Base-by-base conservation (phyloP, 805 yeast genomes). In the Metschnikowia shivogae region DNA sequence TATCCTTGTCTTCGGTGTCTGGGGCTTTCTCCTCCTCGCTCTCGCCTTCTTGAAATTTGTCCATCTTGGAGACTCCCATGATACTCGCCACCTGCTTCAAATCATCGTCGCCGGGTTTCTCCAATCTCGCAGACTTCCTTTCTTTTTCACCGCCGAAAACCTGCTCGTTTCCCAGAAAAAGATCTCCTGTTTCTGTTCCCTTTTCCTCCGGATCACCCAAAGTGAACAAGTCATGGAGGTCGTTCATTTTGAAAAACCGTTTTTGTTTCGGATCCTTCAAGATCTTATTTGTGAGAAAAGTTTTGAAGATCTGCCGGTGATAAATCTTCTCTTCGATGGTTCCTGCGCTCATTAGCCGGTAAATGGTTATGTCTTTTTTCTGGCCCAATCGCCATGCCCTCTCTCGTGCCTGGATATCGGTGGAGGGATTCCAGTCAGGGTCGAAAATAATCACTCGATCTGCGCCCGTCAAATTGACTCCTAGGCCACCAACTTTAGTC, bases 341-440 rank as follows among this genome's bases (percentile, higher is more conserved):
- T 0, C 98, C 97, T 1, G 97, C 89, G 36, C 89, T 86, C 87
- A 93, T 89, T 35, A 93, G 70, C 47, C 99, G 69, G 56, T 92
- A 93, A 30, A 92, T 90, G 6, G 89, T 80, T 7, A 92, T 97
- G 55, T 90, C 96, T 46, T 83, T 81, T 60, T 86, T 90, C 63
- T 92, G 99, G 1, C 99, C 99, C 50, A 92, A 73, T 52, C 99
- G 73, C 98, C 98, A 93, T 0, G 98, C 97, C 39, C 99, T 68
- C 62, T 92, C 99, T 48, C 98, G 73, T 0, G 99, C 99, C 64
- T 92, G 99, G 48, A 90, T 76, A 68, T 92, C 99, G 0, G 98
- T 93, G 1, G 97, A 89, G 0, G 99, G 99, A 59, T 92, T 92
- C 99, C 99, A 92, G 64, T 93, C 98, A 0, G 99, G 99, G 58